These are phyloP conservation scores for Verticillium dahliae DNA, from an alignment of 2,329 filamentous ascomycete species.

Conservation along the genomic window DNA sequence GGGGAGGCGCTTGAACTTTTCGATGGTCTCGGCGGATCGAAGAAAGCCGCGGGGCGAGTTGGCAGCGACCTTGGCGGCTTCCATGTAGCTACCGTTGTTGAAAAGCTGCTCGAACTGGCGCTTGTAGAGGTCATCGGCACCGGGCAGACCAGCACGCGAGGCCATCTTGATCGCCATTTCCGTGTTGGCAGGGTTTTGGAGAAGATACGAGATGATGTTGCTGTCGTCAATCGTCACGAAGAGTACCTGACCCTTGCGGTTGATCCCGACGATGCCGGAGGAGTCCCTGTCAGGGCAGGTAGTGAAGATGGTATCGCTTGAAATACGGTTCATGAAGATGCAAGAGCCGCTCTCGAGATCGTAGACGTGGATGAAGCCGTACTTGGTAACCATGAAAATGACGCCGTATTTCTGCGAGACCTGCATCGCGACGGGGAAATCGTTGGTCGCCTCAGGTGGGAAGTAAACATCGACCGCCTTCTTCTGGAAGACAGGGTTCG, in stretches of 20 bases:
- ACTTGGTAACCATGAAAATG: slow-evolving; percentile 96
- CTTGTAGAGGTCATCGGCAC: slow-evolving; percentile 87
- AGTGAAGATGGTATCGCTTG: slow-evolving; percentile 97
- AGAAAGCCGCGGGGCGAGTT: slow-evolving; percentile 95
- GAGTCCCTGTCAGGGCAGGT: slow-evolving; percentile 79
- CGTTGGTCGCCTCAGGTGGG: slow-evolving; percentile 88
- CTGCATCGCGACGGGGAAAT: slow-evolving; percentile 97
- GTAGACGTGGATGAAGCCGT: slow-evolving; percentile 97
- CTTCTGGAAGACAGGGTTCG: slow-evolving; percentile 86
- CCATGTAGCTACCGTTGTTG: slow-evolving; percentile 69
- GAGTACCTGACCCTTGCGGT: slow-evolving; percentile 94
- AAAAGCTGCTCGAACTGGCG: slow-evolving; percentile 90
- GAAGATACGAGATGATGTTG: slow-evolving; percentile 86
- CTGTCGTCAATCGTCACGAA: slow-evolving; percentile 90
- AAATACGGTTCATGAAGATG: slow-evolving; percentile 99
- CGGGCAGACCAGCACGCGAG: slow-evolving; percentile 85
- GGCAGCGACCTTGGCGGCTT: slow-evolving; percentile 91
- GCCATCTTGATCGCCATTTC: slow-evolving; percentile 94
- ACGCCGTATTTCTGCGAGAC: slow-evolving; percentile 95
- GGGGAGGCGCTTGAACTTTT: slow-evolving; percentile 85
- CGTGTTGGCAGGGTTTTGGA: slow-evolving; percentile 92
- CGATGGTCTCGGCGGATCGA: slow-evolving; percentile 89
- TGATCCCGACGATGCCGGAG: slow-evolving; percentile 86
- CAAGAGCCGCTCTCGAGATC: slow-evolving; percentile 92
- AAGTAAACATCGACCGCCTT: slow-evolving; percentile 98